Conservation (phyloP, 176 grass and related monocot species). For the Cenchrus fungigraminus region DNA sequence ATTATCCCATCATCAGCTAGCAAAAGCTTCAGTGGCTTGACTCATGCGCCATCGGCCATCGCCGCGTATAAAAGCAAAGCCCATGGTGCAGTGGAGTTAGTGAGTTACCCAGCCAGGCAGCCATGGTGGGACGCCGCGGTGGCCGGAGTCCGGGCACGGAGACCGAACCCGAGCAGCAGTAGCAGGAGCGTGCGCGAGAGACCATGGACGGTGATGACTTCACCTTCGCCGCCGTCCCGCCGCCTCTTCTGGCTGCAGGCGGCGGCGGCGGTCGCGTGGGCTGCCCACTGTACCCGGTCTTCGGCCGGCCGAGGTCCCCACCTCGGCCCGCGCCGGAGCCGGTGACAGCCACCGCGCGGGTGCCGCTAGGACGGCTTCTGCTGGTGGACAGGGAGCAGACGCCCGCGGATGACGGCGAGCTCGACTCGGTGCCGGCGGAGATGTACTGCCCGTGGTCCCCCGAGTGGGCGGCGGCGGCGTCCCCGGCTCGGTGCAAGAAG, state of each 20-base stretch:
- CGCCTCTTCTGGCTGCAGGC: neutral
- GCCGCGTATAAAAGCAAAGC: slow-evolving; percentile 25
- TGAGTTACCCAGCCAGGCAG: neutral
- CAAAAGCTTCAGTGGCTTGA: neutral
- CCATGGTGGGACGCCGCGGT: neutral
- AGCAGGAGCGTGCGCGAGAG: neutral
- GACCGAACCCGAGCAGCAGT: neutral
- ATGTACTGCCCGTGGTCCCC: slow-evolving; percentile 49
- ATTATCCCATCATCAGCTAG: neutral
- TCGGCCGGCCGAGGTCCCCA: slow-evolving; percentile 55
- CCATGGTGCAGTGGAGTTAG: neutral
- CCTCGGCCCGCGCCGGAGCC: slow-evolving; percentile 8
- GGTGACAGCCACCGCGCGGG: slow-evolving; percentile 29
- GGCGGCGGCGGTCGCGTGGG: neutral
- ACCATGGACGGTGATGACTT: slow-evolving; percentile 4
- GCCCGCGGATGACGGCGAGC: neutral
- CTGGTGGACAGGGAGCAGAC: slow-evolving; percentile 47
- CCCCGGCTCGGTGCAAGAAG: slow-evolving; percentile 61
- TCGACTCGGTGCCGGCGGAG: slow-evolving; percentile 36
- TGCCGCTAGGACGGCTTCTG: slow-evolving; percentile 53
- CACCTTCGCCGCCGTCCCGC: slow-evolving; percentile 47
- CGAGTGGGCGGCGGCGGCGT: neutral
- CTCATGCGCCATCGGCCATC: neutral
- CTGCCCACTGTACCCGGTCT: slow-evolving; percentile 62
- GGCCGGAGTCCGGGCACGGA: neutral